Conservation (phyloP, 129 eudicot species). For the Pittosporum tobira region DNA sequence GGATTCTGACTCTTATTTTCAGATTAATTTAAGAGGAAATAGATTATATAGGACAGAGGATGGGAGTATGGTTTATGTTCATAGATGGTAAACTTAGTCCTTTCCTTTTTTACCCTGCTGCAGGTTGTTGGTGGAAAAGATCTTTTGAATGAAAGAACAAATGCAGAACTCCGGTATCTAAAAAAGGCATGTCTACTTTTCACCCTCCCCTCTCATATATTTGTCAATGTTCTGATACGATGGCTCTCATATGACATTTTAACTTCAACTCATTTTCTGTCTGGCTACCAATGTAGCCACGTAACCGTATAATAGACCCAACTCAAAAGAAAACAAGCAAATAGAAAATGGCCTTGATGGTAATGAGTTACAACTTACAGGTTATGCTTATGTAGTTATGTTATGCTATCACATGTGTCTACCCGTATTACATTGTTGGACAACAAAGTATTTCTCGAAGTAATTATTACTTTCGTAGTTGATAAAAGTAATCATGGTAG, state of each 20-base stretch:
- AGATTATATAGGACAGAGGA: too few species aligned
- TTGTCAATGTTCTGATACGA: background rate
- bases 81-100: background rate
- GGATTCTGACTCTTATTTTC: too few species aligned
- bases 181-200: constrained; percentile 53
- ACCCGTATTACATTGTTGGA: too few species aligned
- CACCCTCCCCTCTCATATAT: background rate
- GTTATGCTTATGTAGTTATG: too few species aligned
- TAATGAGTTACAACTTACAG: too few species aligned
- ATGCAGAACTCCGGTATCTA: constrained; percentile 70
- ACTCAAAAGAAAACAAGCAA: too few species aligned
- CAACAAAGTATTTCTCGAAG: too few species aligned
- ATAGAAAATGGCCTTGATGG: too few species aligned
- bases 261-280: background rate
- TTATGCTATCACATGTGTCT: too few species aligned
- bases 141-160: constrained; percentile 88
- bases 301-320: background rate
- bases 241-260: background rate
- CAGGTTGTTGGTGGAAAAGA: constrained; percentile 87
- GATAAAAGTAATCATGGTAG: too few species aligned
- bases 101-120: background rate
- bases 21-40: too few species aligned
- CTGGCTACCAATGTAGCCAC: background rate
- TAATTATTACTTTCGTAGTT: too few species aligned
- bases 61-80: background rate